Base-by-base conservation (phyloP, 192 early-diverging fungal genomes). In the Glomus cerebriforme region DNA sequence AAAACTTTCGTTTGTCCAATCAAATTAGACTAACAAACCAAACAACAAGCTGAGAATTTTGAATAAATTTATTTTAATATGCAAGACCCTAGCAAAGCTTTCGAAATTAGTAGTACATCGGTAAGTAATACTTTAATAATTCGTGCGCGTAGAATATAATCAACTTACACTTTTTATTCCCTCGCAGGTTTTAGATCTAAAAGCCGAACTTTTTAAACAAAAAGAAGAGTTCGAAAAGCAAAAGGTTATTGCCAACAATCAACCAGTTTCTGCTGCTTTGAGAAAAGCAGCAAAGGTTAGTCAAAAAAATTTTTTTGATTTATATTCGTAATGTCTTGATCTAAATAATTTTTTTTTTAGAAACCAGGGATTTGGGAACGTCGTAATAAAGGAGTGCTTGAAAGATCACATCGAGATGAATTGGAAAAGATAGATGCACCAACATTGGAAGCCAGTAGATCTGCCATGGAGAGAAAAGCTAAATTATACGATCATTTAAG, bases 381-480 rank as follows among this genome's bases (percentile, higher is more conserved):
- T 66, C 84, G 83, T 43, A 88, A 91, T 72, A 84, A 86, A 77
- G 86, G 85, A 15, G 80, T 90, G 0, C 77, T 70, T 27, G 69
- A 79, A 34, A 75, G 90, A 22, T 78, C 86, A 3, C 27, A 45
- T 68, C 80, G 81, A 60, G 86, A 89, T 81, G 43, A 81, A 22
- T 62, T 79, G 15, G 81, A 87, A 32, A 75, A 71, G 19, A 60
- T 85, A 1, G 82, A 80, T 5, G 31, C 73, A 6, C n/a, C 77
- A 68, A 68, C 65, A 13, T 35, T 78, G 31, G 82, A 85, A 10
- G 79, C 79, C 29, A 87, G 83, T 71, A 75, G 85, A 65, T 83
- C 75, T 19, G 82, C 87, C 9, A 85, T 92, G 54, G 84, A 90
- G 75, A 82, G 85, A 9, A 92, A 92, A 65, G 85, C 91, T 37